These are phyloP conservation scores for Termitomyces sp. DNA, from an alignment of 768 basidiomycete genomes.

Conservation along the genomic window DNA sequence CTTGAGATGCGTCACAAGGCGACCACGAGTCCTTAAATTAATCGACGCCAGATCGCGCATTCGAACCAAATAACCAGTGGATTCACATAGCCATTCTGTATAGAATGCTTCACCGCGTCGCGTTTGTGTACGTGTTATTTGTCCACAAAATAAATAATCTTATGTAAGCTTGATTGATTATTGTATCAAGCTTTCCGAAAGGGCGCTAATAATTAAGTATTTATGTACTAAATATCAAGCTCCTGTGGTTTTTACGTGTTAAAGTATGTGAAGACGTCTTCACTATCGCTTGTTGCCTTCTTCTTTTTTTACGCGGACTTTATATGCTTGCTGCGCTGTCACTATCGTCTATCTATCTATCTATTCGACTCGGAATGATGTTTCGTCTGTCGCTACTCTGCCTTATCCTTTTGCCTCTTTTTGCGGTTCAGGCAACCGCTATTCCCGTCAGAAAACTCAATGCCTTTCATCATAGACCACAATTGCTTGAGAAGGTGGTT, in stretches of 20 bases:
- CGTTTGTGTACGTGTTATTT: conserved; percentile 8
- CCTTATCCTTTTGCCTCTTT: conserved; percentile 5
- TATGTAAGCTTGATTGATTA: neutral
- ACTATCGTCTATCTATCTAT: neutral
- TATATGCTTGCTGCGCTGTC: conserved; percentile 6
- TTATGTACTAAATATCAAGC: neutral
- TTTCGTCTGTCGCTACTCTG: conserved; percentile 7
- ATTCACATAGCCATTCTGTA: too few relatives aligned
- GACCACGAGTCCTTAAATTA: too few relatives aligned
- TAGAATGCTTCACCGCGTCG: neutral
- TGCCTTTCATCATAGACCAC: neutral
- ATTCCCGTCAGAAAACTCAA: conserved; percentile 5
- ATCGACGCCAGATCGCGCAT: too few relatives aligned
- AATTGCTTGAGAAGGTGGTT: neutral
- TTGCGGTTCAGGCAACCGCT: conserved; percentile 3
- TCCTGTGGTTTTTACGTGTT: neutral
- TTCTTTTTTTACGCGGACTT: neutral
- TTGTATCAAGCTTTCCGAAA: neutral
- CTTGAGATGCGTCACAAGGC: too few relatives aligned
- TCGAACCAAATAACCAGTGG: too few relatives aligned
- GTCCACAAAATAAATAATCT: neutral
- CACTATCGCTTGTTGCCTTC: neutral
- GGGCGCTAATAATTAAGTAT: too few relatives aligned
- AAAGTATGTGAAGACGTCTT: neutral
- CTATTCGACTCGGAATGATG: neutral